phyloP scores from a whole-genome alignment of 192 early-diverging fungal species.

The Podila epicladia region DNA sequence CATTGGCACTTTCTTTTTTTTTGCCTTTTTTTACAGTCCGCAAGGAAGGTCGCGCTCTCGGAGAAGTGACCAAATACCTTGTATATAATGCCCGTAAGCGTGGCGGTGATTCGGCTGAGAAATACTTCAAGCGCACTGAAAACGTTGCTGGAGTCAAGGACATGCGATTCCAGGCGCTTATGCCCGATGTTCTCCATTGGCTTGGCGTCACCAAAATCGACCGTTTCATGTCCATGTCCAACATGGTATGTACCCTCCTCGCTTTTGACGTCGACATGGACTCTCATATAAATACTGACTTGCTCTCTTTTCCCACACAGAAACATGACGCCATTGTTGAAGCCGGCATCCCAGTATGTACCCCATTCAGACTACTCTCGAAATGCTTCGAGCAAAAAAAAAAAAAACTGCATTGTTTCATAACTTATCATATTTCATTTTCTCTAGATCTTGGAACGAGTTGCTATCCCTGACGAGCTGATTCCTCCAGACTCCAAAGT shows the following conservation, averaged over 20 bases:
- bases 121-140: slow-evolving; percentile 87
- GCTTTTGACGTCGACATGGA: too few relatives aligned
- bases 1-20: not conserved
- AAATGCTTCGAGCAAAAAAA: too few relatives aligned
- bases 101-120: slow-evolving; percentile 88
- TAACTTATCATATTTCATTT: too few relatives aligned
- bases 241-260: slow-evolving; percentile 22
- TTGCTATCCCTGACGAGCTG: slow-evolving; percentile 88
- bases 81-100: slow-evolving; percentile 95
- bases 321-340: slow-evolving; percentile 94
- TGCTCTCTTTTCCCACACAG: too few relatives aligned
- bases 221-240: slow-evolving; percentile 78
- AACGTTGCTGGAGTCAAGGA: slow-evolving; percentile 64
- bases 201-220: slow-evolving; percentile 94
- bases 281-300: too few relatives aligned
- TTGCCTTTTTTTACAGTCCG: slow-evolving; percentile 57
- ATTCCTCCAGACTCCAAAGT: slow-evolving; percentile 92
- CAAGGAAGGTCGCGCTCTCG: slow-evolving; percentile 94
- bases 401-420: too few relatives aligned
- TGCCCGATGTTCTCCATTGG: slow-evolving; percentile 98
- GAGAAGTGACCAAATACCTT: slow-evolving; percentile 96
- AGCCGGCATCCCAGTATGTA: slow-evolving; percentile 62
- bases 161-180: slow-evolving; percentile 96
- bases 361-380: too few relatives aligned
- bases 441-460: slow-evolving; percentile 80